These are phyloP conservation scores for Magnusiomyces tetraspermus DNA, from an alignment of 1,139 yeast species.

Conservation along the genomic window DNA sequence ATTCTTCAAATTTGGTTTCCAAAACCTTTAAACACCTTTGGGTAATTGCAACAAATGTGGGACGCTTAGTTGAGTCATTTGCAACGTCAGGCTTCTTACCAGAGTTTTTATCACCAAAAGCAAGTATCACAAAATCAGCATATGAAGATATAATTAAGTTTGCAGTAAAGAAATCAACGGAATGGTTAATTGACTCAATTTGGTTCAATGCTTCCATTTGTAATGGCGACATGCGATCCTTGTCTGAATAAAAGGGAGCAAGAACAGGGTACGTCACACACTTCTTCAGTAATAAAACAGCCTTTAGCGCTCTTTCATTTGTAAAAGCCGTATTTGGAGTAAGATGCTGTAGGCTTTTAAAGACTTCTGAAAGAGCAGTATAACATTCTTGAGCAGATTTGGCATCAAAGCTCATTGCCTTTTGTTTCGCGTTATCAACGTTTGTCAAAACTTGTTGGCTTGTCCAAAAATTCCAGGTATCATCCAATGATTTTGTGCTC, in stretches of 20 bases:
- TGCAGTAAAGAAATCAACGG: constrained; percentile 3
- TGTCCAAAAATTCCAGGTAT: constrained; percentile 57
- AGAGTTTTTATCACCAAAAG: too few relatives aligned
- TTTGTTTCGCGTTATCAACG: constrained; percentile 6
- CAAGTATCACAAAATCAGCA: constrained; percentile 21
- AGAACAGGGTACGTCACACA: constrained; percentile 24
- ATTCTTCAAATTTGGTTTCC: constrained; percentile 30
- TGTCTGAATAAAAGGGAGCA: constrained; percentile 29
- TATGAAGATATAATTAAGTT: constrained; percentile 17
- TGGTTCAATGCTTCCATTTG: constrained; percentile 26
- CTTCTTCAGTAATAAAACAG: constrained; percentile 18
- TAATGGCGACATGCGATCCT: constrained; percentile 28
- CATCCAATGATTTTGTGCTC: constrained; percentile 35
- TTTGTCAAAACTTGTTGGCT: constrained; percentile 35
- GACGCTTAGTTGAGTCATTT: constrained; percentile 37
- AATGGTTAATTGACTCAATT: constrained; percentile 18
- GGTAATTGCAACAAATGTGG: constrained; percentile 61
- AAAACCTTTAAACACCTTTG: constrained; percentile 41
- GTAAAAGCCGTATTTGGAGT: constrained; percentile 13
- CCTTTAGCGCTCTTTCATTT: constrained; percentile 15
- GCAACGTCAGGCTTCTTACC: too few relatives aligned
- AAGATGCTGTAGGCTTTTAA: constrained; percentile 13
- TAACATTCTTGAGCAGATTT: constrained; percentile 25
- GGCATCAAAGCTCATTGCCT: constrained; percentile 14
- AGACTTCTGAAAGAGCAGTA: constrained; percentile 24